These are phyloP conservation scores for Xylaria hypoxylon DNA, from an alignment of 2,329 filamentous ascomycete species.

Conservation along the genomic window DNA sequence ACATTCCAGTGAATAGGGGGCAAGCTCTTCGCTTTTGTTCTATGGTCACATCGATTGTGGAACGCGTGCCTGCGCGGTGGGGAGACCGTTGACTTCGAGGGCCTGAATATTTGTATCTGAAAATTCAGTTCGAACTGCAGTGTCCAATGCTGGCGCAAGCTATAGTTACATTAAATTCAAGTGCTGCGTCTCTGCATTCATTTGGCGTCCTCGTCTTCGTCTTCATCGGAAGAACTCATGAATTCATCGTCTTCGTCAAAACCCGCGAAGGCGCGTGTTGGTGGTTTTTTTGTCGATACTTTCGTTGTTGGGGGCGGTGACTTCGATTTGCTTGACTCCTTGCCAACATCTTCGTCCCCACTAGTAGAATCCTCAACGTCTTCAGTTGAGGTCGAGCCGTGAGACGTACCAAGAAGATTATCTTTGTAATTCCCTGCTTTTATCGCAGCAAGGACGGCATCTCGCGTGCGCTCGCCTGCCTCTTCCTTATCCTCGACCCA, in stretches of 20 bases:
- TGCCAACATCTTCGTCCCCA: conserved; percentile 53
- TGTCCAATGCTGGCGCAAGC: background rate
- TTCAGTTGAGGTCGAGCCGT: conserved; percentile 59
- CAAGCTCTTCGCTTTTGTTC: background rate
- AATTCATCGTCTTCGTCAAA: conserved; percentile 85
- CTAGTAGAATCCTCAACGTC: conserved; percentile 51
- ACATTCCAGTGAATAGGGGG: background rate
- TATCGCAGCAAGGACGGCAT: conserved; percentile 78
- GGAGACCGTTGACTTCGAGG: background rate
- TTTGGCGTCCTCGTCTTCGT: conserved; percentile 51
- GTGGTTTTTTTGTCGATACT: conserved; percentile 53
- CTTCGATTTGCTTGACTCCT: conserved; percentile 57
- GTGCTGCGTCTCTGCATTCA: conserved; percentile 7
- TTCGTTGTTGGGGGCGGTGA: conserved; percentile 63
- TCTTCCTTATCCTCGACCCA: conserved; percentile 98
- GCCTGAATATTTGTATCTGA: background rate
- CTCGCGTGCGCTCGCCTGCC: conserved; percentile 82
- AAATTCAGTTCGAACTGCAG: background rate
- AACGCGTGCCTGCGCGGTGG: background rate
- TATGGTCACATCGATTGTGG: background rate
- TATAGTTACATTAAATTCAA: background rate
- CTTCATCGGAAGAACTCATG: conserved; percentile 75
- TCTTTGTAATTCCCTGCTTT: conserved; percentile 72
- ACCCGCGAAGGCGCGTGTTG: conserved; percentile 70
- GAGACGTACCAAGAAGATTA: conserved; percentile 66